Evolutionary conservation across 139 green algal genomes (phyloP).

Genomic region (Spirogloea muscicola): DNA sequence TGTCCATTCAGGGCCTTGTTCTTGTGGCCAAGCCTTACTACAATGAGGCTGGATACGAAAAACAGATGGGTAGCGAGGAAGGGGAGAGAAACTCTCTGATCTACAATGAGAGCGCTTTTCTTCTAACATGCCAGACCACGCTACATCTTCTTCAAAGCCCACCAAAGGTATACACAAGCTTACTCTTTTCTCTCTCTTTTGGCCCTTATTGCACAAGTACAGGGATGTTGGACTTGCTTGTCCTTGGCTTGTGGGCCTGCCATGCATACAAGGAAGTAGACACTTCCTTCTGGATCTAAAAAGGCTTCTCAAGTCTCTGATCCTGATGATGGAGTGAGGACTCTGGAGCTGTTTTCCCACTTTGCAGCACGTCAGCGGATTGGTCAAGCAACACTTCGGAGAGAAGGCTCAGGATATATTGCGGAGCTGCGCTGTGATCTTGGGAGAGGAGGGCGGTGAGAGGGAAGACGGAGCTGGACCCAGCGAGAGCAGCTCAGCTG

Average conservation of each 20-base stretch:
- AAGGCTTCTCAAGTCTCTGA: not conserved
- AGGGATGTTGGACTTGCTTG: not conserved
- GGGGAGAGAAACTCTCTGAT: constrained; percentile 50
- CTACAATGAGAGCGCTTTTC: constrained; percentile 56
- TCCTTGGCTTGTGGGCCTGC: not conserved
- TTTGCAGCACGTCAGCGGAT: not conserved
- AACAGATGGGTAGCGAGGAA: constrained; percentile 23
- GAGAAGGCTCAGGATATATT: not conserved
- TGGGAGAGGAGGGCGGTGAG: not conserved
- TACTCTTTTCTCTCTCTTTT: not conserved
- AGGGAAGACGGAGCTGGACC: not conserved
- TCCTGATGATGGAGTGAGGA: not conserved
- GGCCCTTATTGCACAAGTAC: not conserved
- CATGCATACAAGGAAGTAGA: no score
- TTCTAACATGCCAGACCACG: constrained; percentile 50
- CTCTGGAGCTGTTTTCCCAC: not conserved
- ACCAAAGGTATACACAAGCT: constrained; percentile 23
- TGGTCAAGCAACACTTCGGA: not conserved
- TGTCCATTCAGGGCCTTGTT: constrained; percentile 85
- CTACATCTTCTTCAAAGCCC: constrained; percentile 45
- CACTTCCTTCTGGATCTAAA: not conserved
- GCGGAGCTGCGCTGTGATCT: not conserved
- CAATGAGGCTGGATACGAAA: constrained; percentile 62
- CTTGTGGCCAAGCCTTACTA: constrained; percentile 81
- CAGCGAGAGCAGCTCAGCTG: constrained; percentile 2